Percentiles rank a stretch among this genome's conserved stretches.
Conservation (phyloP, 1,284 basidiomycete genomes). For the Marasmius fiardii region DNA sequence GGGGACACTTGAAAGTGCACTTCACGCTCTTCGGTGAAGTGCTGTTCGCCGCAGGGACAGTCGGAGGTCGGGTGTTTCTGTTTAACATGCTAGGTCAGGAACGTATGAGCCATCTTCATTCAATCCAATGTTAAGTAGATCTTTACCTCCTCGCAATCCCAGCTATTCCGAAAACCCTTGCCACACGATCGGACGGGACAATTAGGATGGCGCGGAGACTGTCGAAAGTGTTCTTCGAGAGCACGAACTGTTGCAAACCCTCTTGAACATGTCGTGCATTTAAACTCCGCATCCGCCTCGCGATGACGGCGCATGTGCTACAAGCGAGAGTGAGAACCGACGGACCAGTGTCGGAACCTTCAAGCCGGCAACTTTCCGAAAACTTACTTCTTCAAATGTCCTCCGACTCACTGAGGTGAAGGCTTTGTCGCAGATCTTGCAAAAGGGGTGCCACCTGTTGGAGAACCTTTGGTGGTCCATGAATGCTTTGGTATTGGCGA, state of each 20-base stretch:
- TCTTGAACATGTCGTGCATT: neutral
- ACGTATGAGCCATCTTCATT: neutral
- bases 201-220: neutral
- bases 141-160: neutral
- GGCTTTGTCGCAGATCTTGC: neutral
- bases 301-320: neutral
- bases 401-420: neutral
- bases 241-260: neutral
- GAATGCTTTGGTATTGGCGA: neutral
- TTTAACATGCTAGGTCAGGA: neutral
- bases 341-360: no score
- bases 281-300: neutral
- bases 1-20: neutral
- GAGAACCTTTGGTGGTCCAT: neutral
- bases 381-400: neutral
- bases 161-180: neutral
- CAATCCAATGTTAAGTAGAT: neutral
- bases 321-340: neutral
- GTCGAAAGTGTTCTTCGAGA: conserved; percentile 1
- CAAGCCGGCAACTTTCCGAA: neutral
- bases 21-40: neutral
- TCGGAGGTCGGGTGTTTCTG: neutral
- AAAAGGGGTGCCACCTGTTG: neutral
- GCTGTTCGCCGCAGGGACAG: neutral
- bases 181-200: neutral